Conservation (phyloP, 768 basidiomycete species). For the Arthromyces matolae region DNA sequence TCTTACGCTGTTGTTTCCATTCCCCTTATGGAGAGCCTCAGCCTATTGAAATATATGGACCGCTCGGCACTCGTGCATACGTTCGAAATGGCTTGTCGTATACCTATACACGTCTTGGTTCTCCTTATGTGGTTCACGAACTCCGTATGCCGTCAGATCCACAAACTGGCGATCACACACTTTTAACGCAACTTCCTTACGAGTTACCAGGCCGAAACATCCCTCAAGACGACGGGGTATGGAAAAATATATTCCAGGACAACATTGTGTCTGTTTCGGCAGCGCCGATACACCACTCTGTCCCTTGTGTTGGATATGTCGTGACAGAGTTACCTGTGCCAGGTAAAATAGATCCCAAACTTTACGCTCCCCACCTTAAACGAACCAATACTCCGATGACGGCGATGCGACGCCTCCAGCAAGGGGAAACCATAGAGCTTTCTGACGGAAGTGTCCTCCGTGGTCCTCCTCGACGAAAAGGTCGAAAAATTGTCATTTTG, state of each 20-base stretch:
- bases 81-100: conserved; percentile 64
- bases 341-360: conserved; percentile 68
- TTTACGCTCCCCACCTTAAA: conserved; percentile 65
- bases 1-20: no score
- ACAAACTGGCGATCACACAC: conserved; percentile 42
- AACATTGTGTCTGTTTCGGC: conserved; percentile 61
- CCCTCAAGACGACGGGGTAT: conserved; percentile 51
- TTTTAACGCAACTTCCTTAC: conserved; percentile 42
- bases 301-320: conserved; percentile 79
- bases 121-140: conserved; percentile 80
- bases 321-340: conserved; percentile 67
- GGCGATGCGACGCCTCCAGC: conserved; percentile 62
- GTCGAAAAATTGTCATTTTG: conserved; percentile 75
- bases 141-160: conserved; percentile 64
- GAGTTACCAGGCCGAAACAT: conserved; percentile 73
- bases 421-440: conserved; percentile 59
- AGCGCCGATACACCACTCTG: conserved; percentile 75
- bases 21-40: conserved; percentile 22
- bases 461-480: conserved; percentile 61
- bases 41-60: conserved; percentile 84
- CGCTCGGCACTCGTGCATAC: conserved; percentile 77
- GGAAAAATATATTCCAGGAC: conserved; percentile 63
- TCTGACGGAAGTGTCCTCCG: conserved; percentile 69
- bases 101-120: conserved; percentile 64
- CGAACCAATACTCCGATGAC: conserved; percentile 69